Evolutionary conservation across 768 basidiomycete species (phyloP).

Genomic region (Lactarius tabidus): DNA sequence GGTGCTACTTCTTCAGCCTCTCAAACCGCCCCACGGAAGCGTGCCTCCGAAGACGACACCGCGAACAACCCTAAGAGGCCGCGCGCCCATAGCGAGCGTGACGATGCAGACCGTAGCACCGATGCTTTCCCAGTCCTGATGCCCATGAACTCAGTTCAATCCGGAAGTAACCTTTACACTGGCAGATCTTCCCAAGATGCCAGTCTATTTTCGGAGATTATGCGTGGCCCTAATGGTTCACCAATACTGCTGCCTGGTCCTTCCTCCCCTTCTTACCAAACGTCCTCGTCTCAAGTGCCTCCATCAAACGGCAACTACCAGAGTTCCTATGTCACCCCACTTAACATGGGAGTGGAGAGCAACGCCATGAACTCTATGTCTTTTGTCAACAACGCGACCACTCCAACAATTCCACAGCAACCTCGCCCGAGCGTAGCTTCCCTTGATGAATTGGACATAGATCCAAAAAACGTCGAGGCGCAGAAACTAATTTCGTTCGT

Average conservation of each 20-base stretch:
- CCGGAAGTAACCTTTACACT: slow-evolving; percentile 43
- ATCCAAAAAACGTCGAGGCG: slow-evolving; percentile 74
- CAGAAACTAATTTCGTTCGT: slow-evolving; percentile 76
- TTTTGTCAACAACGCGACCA: slow-evolving; percentile 33
- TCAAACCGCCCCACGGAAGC: slow-evolving; percentile 43
- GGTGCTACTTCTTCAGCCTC: slow-evolving; percentile 27
- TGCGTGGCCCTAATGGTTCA: slow-evolving; percentile 40
- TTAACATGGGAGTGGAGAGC: slow-evolving; percentile 53
- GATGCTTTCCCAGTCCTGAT: slow-evolving; percentile 54
- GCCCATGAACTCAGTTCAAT: slow-evolving; percentile 44
- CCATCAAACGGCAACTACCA: slow-evolving; percentile 30
- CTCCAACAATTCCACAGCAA: slow-evolving; percentile 34
- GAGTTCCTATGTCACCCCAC: slow-evolving; percentile 50
- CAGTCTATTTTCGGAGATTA: slow-evolving; percentile 43
- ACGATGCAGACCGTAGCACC: slow-evolving; percentile 40
- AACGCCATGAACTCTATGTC: slow-evolving; percentile 48
- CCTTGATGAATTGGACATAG: slow-evolving; percentile 48
- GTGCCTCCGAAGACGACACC: slow-evolving; percentile 50
- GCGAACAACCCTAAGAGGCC: slow-evolving; percentile 47
- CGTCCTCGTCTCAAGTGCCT: slow-evolving; percentile 23
- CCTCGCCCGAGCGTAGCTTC: slow-evolving; percentile 29
- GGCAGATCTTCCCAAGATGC: slow-evolving; percentile 42
- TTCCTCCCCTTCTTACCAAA: slow-evolving; percentile 34
- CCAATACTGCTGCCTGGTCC: slow-evolving; percentile 51
- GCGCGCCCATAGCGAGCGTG: slow-evolving; percentile 38